These are phyloP conservation scores for Apiotrichum akiyoshidainum DNA, from an alignment of 1,284 basidiomycete species.

Conservation along the genomic window DNA sequence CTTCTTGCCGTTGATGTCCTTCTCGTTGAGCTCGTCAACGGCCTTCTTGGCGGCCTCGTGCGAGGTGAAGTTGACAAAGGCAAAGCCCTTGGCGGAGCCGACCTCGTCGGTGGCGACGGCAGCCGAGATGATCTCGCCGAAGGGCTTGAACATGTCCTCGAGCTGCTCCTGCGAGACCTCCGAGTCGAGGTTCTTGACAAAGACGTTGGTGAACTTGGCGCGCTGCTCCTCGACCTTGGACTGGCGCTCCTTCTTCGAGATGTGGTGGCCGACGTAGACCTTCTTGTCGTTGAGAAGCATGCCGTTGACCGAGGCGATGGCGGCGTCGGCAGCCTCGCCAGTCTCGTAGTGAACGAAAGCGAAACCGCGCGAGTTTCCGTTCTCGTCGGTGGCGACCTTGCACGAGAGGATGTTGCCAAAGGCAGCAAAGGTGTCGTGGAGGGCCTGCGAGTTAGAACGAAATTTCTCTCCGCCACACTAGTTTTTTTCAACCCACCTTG, in stretches of 20 bases:
- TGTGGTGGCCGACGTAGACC: constrained; percentile 97
- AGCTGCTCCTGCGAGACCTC: constrained; percentile 87
- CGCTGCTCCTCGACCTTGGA: constrained; percentile 98
- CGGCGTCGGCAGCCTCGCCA: constrained; percentile 89
- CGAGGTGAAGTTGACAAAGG: constrained; percentile 93
- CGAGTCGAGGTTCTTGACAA: constrained; percentile 91
- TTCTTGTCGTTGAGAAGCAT: constrained; percentile 99
- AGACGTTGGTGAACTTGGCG: constrained; percentile 96
- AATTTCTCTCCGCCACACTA: background rate
- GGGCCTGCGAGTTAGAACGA: constrained; percentile 59
- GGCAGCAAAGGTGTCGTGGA: constrained; percentile 98
- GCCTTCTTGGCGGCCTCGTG: constrained; percentile 92
- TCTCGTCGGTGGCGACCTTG: constrained; percentile 96
- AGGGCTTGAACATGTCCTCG: constrained; percentile 72
- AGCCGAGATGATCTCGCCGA: constrained; percentile 85
- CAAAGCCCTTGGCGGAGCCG: constrained; percentile 88
- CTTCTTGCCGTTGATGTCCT: constrained; percentile 80
- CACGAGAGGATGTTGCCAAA: constrained; percentile 99
- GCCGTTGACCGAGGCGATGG: constrained; percentile 98
- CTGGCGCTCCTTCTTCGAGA: constrained; percentile 96
- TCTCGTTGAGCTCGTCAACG: constrained; percentile 86
- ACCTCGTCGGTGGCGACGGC: constrained; percentile 76
- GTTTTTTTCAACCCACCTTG: constrained; percentile 62
- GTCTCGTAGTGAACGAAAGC: constrained; percentile 86
- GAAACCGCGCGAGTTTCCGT: constrained; percentile 89